Evolutionary conservation across 495 filamentous ascomycete species (phyloP).

Genomic region (Neurospora sp.): DNA sequence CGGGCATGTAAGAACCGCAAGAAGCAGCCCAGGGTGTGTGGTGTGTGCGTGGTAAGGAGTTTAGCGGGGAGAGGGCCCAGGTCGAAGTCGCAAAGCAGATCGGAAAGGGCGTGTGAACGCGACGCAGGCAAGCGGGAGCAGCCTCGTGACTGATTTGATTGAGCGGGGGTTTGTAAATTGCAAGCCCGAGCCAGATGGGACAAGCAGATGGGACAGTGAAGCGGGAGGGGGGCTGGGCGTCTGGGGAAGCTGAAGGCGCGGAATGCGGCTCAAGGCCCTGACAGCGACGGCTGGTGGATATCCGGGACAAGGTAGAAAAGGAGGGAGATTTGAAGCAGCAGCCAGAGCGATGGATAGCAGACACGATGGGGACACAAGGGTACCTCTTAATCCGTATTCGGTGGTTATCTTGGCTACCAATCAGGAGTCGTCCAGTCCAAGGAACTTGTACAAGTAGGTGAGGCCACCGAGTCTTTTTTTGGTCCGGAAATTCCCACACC

Average conservation of each 20-base stretch:
- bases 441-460: neutral
- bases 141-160: slow-evolving; percentile 24
- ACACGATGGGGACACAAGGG: neutral
- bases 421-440: neutral
- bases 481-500: neutral
- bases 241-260: neutral
- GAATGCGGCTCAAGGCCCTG: neutral
- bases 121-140: slow-evolving; percentile 14
- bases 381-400: neutral
- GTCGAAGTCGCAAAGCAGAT: slow-evolving; percentile 10
- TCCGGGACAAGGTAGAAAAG: neutral
- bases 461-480: neutral
- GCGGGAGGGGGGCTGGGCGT: slow-evolving; percentile 7
- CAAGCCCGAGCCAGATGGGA: slow-evolving; percentile 1
- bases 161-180: slow-evolving; percentile 22
- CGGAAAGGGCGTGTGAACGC: slow-evolving; percentile 2
- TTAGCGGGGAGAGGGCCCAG: slow-evolving; percentile 5
- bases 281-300: neutral
- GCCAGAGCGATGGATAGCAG: neutral
- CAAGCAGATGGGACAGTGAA: slow-evolving; percentile 6
- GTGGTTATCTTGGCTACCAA: neutral
- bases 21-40: slow-evolving; percentile 12
- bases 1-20: slow-evolving; percentile 23
- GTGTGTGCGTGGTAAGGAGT: slow-evolving; percentile 4
- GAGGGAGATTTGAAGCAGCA: neutral